Evolutionary conservation across 768 basidiomycete genomes (phyloP).

Genomic region (Russula dissimulans): DNA sequence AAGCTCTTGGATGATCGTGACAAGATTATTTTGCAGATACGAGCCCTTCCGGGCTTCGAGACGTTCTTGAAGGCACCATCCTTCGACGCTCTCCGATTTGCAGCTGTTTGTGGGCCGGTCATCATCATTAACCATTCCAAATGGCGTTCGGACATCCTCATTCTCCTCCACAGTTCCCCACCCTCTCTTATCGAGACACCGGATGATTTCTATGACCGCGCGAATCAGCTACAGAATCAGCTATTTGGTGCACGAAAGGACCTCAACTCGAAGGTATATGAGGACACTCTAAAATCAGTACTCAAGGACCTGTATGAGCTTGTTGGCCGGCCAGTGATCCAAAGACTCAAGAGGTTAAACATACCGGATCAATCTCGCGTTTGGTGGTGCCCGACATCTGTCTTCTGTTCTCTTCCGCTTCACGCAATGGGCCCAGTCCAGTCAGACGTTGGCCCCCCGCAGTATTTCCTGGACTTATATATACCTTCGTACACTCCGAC

Average conservation of each 20-base stretch:
- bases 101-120: background rate
- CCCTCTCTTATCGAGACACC: background rate
- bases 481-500: background rate
- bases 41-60: background rate
- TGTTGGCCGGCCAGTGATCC: background rate
- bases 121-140: background rate
- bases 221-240: background rate
- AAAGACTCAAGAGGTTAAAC: background rate
- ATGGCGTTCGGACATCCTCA: background rate
- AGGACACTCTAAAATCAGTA: background rate
- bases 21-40: background rate
- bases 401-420: conserved; percentile 1
- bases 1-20: background rate
- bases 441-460: background rate
- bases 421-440: conserved; percentile 1
- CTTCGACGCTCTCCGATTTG: background rate
- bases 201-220: background rate
- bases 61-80: background rate
- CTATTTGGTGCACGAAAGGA: background rate
- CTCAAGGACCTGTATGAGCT: background rate
- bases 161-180: background rate
- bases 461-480: conserved; percentile 3
- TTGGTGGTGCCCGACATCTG: background rate
- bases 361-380: background rate
- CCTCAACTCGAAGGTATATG: background rate